These are phyloP conservation scores for Phaeoacremonium minimum DNA, from an alignment of 2,329 filamentous ascomycete species.

Conservation along the genomic window DNA sequence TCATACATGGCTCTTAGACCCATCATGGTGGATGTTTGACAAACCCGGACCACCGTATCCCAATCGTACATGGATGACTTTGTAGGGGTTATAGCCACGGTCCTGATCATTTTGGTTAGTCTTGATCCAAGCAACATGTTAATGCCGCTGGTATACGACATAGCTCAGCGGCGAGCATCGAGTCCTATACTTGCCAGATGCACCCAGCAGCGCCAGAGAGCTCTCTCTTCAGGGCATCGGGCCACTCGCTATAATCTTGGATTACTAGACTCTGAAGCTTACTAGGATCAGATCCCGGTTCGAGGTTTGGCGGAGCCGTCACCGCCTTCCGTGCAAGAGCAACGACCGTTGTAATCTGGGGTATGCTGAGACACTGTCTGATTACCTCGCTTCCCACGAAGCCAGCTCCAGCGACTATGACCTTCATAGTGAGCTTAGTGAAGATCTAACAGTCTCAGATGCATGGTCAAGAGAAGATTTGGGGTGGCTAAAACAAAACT, in stretches of 20 bases:
- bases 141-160: too few species aligned
- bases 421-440: slow-evolving; percentile 40
- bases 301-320: slow-evolving; percentile 8
- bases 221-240: slow-evolving; percentile 30
- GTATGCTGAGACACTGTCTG: slow-evolving; percentile 31
- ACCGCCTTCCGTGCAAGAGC: slow-evolving; percentile 33
- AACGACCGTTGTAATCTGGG: slow-evolving; percentile 32
- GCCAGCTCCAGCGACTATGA: slow-evolving; percentile 36
- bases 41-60: slow-evolving; percentile 15
- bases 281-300: slow-evolving; percentile 13
- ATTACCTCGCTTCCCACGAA: slow-evolving; percentile 37
- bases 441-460: too few species aligned
- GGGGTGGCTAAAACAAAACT: too few species aligned
- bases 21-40: slow-evolving; percentile 16
- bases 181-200: too few species aligned
- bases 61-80: slow-evolving; percentile 9
- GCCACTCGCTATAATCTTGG: slow-evolving; percentile 33
- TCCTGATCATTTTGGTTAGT: too few species aligned
- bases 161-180: too few species aligned
- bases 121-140: too few species aligned
- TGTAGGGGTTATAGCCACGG: slow-evolving; percentile 19
- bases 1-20: slow-evolving; percentile 19
- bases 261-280: slow-evolving; percentile 35
- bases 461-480: too few species aligned
- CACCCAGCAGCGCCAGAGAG: slow-evolving; percentile 35